Evolutionary conservation across 345 rosid species (phyloP), one percentile per base, ranked within the genome.

Genomic region (Isatis tinctoria): DNA sequence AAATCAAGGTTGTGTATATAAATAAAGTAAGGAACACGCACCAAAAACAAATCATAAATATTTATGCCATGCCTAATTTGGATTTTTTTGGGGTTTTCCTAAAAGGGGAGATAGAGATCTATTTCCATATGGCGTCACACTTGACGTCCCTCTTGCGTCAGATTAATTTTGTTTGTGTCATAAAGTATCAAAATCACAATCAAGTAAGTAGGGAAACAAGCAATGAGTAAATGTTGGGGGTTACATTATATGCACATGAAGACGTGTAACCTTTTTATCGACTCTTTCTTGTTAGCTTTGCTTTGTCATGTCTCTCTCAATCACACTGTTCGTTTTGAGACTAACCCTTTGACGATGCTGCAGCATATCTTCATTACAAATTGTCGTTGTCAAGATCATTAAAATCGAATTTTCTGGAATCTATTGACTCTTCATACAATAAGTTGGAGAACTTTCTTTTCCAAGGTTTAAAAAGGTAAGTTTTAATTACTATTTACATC

Each of bases 271-370:
- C 56, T 57, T 58, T 47, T 45, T 60, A 58, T 8, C 54, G 66
- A 35, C 57, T 47, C 20, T 47, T 57, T 24, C 3, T 22, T 45
- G 24, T 17, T 3, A 33, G 32, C 11, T 70, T 70, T 47, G 59
- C 67, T 24, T 60, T 54, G 39, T 47, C 61, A 60, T 33, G 67
- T 52, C 17, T 37, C 53, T 58, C 73, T 74, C 10, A 28, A 26
- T 58, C 78, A 74, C 59, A 65, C 51, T 74, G 66, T 73, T 65
- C 49, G 8, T 24, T 65, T 41, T 61, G 11, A 28, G 30, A 51
- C 45, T 28, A 39, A 60, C 43, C 27, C 13, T 62, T 72, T 36
- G 66, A 65, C 40, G 11, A 44, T 54, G 20, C 58, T 16, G 28
- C 60, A 33, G n/a, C 30, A 65, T 44, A 54, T 65, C 40, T 44